A percentile compares a stretch with the other conserved stretches of the same genome.
phyloP scores from a whole-genome alignment of 2,329 filamentous ascomycete genomes.

The Fusarium compactum region DNA sequence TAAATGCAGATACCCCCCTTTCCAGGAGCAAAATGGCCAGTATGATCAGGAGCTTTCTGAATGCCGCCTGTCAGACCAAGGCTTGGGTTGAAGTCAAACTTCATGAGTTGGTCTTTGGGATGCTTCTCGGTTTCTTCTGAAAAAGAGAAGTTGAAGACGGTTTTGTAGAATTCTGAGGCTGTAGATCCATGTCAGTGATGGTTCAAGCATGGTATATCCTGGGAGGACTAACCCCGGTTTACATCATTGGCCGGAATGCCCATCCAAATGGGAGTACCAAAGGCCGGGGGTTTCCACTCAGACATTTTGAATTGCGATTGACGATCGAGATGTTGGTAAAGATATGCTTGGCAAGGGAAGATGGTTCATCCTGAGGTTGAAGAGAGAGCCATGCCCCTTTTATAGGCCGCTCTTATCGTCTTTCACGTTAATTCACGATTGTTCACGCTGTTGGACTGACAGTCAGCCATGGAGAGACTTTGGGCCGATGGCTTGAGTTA shows the following conservation, averaged over 20 bases:
- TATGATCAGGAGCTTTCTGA: constrained; percentile 44
- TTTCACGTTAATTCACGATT: constrained; percentile 3
- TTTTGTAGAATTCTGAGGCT: constrained; percentile 49
- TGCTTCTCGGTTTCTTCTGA: constrained; percentile 29
- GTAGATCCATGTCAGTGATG: not conserved
- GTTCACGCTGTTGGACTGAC: constrained; percentile 4
- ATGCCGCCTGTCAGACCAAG: constrained; percentile 48
- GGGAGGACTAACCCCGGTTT: constrained; percentile 38
- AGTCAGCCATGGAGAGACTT: constrained; percentile 31
- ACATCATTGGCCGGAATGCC: constrained; percentile 48
- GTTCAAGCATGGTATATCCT: not conserved
- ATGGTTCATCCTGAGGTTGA: constrained; percentile 3
- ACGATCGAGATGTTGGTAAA: not conserved
- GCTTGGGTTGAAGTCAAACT: constrained; percentile 49
- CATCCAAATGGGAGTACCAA: constrained; percentile 48
- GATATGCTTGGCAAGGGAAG: not conserved
- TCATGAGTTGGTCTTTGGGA: constrained; percentile 31
- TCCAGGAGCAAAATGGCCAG: constrained; percentile 43
- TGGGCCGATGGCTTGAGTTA: constrained; percentile 40
- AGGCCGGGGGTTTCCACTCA: constrained; percentile 49
- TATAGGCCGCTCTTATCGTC: constrained; percentile 22
- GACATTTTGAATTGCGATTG: constrained; percentile 28
- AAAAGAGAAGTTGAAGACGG: constrained; percentile 47
- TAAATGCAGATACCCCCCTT: constrained; percentile 47
- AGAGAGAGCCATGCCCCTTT: constrained; percentile 10